A percentile compares a stretch with the other conserved stretches of the same genome.
These are phyloP conservation scores for Dictyophora rubrovolvata DNA, from an alignment of 768 basidiomycete genomes.

Conservation along the genomic window DNA sequence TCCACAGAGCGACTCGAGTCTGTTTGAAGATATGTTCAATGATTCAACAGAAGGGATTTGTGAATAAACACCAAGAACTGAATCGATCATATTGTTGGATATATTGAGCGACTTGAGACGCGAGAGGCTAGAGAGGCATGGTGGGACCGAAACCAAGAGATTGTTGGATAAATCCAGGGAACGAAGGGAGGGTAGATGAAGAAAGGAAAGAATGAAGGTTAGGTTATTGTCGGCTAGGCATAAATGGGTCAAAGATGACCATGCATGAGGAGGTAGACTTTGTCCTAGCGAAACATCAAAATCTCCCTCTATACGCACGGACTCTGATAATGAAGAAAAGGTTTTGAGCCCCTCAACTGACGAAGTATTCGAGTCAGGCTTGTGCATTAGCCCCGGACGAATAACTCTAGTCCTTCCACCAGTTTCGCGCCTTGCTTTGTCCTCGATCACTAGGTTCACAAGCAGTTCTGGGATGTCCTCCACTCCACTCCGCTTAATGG, in stretches of 20 bases:
- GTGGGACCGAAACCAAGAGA: slow-evolving; percentile 78
- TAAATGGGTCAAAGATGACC: slow-evolving; percentile 68
- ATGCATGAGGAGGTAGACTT: slow-evolving; percentile 42
- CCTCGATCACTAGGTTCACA: slow-evolving; percentile 66
- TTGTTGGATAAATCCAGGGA: slow-evolving; percentile 88
- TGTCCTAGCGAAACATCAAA: slow-evolving; percentile 23
- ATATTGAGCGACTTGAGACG: slow-evolving; percentile 87
- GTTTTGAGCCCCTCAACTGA: slow-evolving; percentile 42
- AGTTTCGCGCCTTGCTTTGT: slow-evolving; percentile 49
- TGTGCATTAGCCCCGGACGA: slow-evolving; percentile 28
- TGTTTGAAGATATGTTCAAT: slow-evolving; percentile 76
- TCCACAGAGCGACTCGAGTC: slow-evolving; percentile 91
- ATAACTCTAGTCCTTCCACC: slow-evolving; percentile 41
- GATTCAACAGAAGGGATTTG: slow-evolving; percentile 67
- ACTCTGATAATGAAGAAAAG: slow-evolving; percentile 48
- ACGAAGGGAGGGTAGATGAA: slow-evolving; percentile 61
- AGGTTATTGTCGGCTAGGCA: slow-evolving; percentile 72
- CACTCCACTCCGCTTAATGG: slow-evolving; percentile 67
- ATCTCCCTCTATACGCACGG: slow-evolving; percentile 13
- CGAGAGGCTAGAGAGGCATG: slow-evolving; percentile 61
- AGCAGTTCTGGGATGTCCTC: slow-evolving; percentile 75
- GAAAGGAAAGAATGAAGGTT: slow-evolving; percentile 68
- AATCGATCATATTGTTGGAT: slow-evolving; percentile 96
- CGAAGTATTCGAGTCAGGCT: slow-evolving; percentile 16
- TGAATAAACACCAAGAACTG: slow-evolving; percentile 79